Evolutionary conservation across 1,284 basidiomycete genomes (phyloP).

Genomic region (Trichosporon coremiiforme): DNA sequence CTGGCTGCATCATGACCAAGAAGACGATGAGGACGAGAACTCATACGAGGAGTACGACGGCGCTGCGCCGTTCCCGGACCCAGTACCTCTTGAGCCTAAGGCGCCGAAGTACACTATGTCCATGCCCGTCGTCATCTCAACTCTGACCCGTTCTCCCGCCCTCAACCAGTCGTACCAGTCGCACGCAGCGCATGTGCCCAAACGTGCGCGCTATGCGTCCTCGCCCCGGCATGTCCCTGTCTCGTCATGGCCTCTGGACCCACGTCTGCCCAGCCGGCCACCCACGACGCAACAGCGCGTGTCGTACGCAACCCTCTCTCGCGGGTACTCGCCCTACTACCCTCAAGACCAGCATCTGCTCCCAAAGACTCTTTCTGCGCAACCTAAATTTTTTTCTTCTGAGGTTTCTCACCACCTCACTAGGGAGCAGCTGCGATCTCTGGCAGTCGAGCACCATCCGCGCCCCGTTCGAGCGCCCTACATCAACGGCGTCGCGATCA

Average conservation of each 20-base stretch:
- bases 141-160: not conserved
- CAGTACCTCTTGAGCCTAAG: slow-evolving; percentile 5
- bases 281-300: not conserved
- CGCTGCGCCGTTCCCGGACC: slow-evolving; percentile 23
- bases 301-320: slow-evolving; percentile 7
- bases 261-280: not conserved
- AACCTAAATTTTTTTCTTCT: slow-evolving; percentile 13
- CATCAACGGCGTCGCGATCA: slow-evolving; percentile 15
- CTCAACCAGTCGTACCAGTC: not conserved
- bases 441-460: slow-evolving; percentile 8
- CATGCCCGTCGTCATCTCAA: not conserved
- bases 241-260: not conserved
- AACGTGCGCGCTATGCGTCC: slow-evolving; percentile 5
- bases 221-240: not conserved
- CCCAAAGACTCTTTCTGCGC: slow-evolving; percentile 12
- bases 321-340: slow-evolving; percentile 9
- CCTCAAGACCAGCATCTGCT: slow-evolving; percentile 2
- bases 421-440: slow-evolving; percentile 9
- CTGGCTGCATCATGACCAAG: slow-evolving; percentile 2
- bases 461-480: slow-evolving; percentile 7
- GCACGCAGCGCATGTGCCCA: not conserved
- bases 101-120: slow-evolving; percentile 13
- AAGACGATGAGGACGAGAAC: slow-evolving; percentile 15
- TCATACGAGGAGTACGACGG: slow-evolving; percentile 26
- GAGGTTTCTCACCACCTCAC: not conserved